Base-by-base conservation (phyloP, 78 protist genomes). In the Emiliania huxleyi region DNA sequence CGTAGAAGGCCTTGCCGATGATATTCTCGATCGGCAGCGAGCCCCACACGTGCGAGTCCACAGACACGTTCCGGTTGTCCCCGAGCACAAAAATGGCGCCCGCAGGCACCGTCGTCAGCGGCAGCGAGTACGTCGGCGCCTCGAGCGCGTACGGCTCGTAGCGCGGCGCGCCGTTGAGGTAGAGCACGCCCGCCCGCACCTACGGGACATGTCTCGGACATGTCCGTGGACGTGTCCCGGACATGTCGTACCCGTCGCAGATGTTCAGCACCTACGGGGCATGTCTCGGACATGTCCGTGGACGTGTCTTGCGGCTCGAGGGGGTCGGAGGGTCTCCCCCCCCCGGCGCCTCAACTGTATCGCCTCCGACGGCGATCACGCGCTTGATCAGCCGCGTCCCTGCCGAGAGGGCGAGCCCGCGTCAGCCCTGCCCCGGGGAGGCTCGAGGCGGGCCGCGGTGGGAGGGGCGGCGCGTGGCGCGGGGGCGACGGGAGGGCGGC, bases 91-190 rank as follows among this genome's bases (percentile, higher is more conserved):
- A 77, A 33, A 77, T 12, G 26, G 22, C 0, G 49, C 85, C 85
- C 48, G 0, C 33, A 18, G 85, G 85, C 46, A 77, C 85, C 2
- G 18, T 40, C n/a, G 12, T 1, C 15, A 2, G 0, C 29, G 48
- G 18, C 48, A 77, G 26, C 46, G 25, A 2, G 46, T 77, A 77
- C n/a, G 26, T 4, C n/a, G 85, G 33, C 46, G 48, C 33, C 85
- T 77, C 85, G 29, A 5, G 85, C 26, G n/a, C 46, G 85, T 77
- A 77, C 44, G 85, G 85, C 85, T 77, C 85, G 29, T 77, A 77
- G 46, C 2, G 1, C 46, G 29, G 85, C 29, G 0, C 8, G 37
- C 85, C 85, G 85, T 77, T 77, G 48, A 37, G 48, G 1, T 22
- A 18, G 35, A 77, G 85, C 43, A 22, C 12, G 75, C 75, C 75